phyloP scores from a whole-genome alignment of 2,329 filamentous ascomycete species.

The Fusarium luffae region DNA sequence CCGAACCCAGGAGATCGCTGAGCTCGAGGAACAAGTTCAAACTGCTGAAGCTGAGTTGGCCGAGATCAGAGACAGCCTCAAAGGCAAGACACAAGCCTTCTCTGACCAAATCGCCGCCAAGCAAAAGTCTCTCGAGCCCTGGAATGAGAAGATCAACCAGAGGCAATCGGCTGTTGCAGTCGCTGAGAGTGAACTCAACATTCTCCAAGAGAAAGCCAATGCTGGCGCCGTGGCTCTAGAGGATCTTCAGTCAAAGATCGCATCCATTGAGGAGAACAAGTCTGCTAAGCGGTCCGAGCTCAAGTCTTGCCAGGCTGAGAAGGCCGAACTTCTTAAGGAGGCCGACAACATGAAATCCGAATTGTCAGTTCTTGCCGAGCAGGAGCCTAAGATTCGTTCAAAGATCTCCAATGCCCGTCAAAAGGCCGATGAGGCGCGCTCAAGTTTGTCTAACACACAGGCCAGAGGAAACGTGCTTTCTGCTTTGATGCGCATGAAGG shows the following conservation, averaged over 20 bases:
- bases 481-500: conserved; percentile 92
- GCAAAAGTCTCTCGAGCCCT: conserved; percentile 94
- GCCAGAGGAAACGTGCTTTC: conserved; percentile 93
- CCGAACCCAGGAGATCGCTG: conserved; percentile 76
- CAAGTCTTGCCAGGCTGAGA: conserved; percentile 78
- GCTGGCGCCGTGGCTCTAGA: conserved; percentile 85
- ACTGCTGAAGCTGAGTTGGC: conserved; percentile 84
- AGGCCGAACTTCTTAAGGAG: conserved; percentile 78
- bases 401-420: conserved; percentile 91
- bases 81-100: conserved; percentile 94
- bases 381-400: conserved; percentile 83
- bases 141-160: conserved; percentile 96
- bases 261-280: conserved; percentile 76
- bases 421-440: conserved; percentile 95
- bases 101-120: conserved; percentile 92
- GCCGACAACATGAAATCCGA: conserved; percentile 77
- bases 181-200: conserved; percentile 92
- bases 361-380: conserved; percentile 75
- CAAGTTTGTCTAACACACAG: conserved; percentile 88
- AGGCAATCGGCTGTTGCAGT: conserved; percentile 95
- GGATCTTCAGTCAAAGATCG: conserved; percentile 84
- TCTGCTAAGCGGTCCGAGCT: conserved; percentile 78
- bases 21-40: conserved; percentile 80
- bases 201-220: conserved; percentile 88
- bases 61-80: conserved; percentile 85